Conservation (phyloP, 306 rosid genomes). For the Dalbergia cultrata region DNA sequence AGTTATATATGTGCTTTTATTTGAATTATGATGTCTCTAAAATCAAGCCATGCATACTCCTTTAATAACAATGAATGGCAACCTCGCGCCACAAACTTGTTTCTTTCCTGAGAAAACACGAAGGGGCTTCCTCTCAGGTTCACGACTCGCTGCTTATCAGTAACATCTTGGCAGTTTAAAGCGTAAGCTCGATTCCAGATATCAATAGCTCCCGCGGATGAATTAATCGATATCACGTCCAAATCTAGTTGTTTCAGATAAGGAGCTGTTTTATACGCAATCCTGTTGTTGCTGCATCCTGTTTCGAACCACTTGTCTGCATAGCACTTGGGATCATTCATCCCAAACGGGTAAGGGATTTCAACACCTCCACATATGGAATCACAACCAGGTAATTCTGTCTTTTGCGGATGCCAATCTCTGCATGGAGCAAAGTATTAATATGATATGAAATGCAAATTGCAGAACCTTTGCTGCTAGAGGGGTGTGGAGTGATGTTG, state of each 20-base stretch:
- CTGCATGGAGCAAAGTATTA: not conserved
- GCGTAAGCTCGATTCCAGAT: not conserved
- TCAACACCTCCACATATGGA: conserved; percentile 20
- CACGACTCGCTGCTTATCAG: too few relatives aligned
- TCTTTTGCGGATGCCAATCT: not conserved
- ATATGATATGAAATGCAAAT: not conserved
- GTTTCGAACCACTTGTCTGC: not conserved
- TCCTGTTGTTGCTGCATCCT: not conserved
- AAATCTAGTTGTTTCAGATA: not conserved
- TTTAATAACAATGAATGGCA: not conserved
- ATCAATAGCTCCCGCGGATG: not conserved
- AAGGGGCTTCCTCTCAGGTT: conserved; percentile 33
- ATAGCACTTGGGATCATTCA: conserved; percentile 31
- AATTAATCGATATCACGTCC: conserved; percentile 12
- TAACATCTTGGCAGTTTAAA: conserved; percentile 3
- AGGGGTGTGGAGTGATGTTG: not conserved
- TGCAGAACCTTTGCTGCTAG: not conserved
- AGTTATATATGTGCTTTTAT: too few relatives aligned
- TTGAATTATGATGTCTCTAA: too few relatives aligned
- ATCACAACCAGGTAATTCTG: conserved; percentile 22
- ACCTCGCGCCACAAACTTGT: conserved; percentile 40
- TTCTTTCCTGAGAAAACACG: not conserved
- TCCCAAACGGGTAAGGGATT: conserved; percentile 53
- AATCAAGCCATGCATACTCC: too few relatives aligned
- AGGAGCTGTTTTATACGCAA: not conserved